phyloP scores from a whole-genome alignment of 139 green algal species.

The Nannochloris sp. region DNA sequence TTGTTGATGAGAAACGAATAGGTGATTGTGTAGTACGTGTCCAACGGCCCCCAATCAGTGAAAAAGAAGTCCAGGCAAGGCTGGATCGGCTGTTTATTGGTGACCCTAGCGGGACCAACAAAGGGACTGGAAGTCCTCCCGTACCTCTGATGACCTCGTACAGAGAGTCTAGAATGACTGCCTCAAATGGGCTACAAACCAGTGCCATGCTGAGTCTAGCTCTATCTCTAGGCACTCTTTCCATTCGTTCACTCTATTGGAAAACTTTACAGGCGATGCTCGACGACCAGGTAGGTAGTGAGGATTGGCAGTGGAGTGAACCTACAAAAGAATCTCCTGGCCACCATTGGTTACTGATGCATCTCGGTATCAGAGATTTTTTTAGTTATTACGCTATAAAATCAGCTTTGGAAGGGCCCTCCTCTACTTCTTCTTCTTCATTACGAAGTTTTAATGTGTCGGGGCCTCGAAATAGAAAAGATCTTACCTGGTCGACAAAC shows the following conservation, averaged over 20 bases:
- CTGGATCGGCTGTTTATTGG: neutral
- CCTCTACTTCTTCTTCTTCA: too few species aligned
- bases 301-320: neutral
- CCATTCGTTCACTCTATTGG: slow-evolving; percentile 36
- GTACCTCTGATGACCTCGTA: slow-evolving; percentile 4
- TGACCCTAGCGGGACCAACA: neutral
- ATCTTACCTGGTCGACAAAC: slow-evolving; percentile 22
- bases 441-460: too few species aligned
- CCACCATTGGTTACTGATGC: slow-evolving; percentile 40
- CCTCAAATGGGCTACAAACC: slow-evolving; percentile 39
- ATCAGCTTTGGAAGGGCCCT: too few species aligned
- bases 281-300: neutral
- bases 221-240: slow-evolving; percentile 61
- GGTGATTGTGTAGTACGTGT: too few species aligned
- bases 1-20: too few species aligned
- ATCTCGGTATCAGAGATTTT: slow-evolving; percentile 55
- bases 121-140: neutral
- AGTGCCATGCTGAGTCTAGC: slow-evolving; percentile 65
- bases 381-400: slow-evolving; percentile 53
- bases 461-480: too few species aligned
- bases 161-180: neutral
- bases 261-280: slow-evolving; percentile 21
- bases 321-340: neutral
- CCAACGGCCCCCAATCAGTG: too few species aligned
- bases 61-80: slow-evolving; percentile 2